Evolutionary conservation across 2,329 filamentous ascomycete species (phyloP).

Genomic region (Raffaelea ambrosiae): DNA sequence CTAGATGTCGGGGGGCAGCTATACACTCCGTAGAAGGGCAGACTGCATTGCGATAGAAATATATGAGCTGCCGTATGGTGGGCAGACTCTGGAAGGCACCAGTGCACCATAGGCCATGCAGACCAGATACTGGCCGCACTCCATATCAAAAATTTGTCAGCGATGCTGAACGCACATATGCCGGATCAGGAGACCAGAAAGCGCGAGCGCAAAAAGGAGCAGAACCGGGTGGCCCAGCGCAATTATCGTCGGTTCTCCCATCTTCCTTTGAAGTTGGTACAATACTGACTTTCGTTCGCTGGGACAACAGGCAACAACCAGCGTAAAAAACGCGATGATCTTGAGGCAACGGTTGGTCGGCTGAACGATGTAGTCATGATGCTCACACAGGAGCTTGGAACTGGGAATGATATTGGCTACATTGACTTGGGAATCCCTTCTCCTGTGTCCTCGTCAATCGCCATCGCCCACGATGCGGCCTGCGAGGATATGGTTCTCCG

Average conservation of each 20-base stretch:
- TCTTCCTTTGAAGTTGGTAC: neutral
- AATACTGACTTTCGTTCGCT: neutral
- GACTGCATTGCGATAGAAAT: no score
- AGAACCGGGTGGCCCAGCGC: neutral
- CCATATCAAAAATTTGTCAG: neutral
- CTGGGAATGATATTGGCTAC: neutral
- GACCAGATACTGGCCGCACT: neutral
- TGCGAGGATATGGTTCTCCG: neutral
- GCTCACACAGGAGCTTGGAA: neutral
- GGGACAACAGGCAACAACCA: neutral
- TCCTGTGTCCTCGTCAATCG: neutral
- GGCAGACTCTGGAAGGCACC: no score
- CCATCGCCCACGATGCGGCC: neutral
- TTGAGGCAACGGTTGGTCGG: neutral
- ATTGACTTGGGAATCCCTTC: neutral
- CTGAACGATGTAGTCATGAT: neutral
- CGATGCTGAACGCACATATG: neutral
- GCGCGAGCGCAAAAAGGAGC: neutral
- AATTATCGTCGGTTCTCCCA: neutral
- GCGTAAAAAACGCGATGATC: neutral
- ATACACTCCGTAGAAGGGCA: no score
- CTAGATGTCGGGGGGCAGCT: no score
- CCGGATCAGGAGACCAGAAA: neutral
- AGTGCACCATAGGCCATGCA: no score
- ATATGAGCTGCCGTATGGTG: no score